Evolutionary conservation across 129 eudicot species (phyloP), one percentile per base, ranked within the genome.

Genomic region (Cynara cardunculus): DNA sequence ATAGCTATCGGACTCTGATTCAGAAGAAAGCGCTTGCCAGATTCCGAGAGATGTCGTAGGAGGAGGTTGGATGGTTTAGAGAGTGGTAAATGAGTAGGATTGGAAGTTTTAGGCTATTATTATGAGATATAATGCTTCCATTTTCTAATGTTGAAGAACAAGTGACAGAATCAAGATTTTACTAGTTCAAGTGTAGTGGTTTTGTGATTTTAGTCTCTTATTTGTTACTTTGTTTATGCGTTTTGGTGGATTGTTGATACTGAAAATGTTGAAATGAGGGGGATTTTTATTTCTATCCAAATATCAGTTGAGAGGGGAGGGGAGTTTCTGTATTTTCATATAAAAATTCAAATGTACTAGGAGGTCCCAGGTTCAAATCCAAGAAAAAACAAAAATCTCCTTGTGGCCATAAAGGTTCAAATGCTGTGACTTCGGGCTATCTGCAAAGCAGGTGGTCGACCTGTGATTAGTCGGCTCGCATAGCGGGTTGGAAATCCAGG

Each of bases 1-100:
- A 95, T 85, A 95, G 99, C 79, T 95, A 95, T 86, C 85, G 89
- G 71, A 93, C 97, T 49, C 85, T 92, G 30, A 92, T 95, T 78
- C 99, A 95, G 83, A 95, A 95, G 90, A 95, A 95, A 84, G 99
- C 99, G 1, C 92, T 95, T 65, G 97, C 96, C 30, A 91, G 99
- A 73, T 95, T 90, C 76, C 87, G 97, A 24, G 99, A 95, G 78
- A 95, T 95, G 99, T 95, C 97, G n/a, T 90, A 88, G 86, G 73
- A 41, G 21, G 56, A 39, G 12, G 35, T 19, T 27, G 84, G 75
- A 3, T 81, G 68, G 64, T 53, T 56, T 56, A 56, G 65, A 56
- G 69, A 30, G 26, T 69, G 22, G 85, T 82, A 82, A 68, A 75
- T 82, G 76, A 75, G 71, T 75, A 75, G 76, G 75, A 4, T 78